These are phyloP conservation scores for Actinomucor elegans DNA, from an alignment of 371 early-diverging fungal species.

Conservation along the genomic window DNA sequence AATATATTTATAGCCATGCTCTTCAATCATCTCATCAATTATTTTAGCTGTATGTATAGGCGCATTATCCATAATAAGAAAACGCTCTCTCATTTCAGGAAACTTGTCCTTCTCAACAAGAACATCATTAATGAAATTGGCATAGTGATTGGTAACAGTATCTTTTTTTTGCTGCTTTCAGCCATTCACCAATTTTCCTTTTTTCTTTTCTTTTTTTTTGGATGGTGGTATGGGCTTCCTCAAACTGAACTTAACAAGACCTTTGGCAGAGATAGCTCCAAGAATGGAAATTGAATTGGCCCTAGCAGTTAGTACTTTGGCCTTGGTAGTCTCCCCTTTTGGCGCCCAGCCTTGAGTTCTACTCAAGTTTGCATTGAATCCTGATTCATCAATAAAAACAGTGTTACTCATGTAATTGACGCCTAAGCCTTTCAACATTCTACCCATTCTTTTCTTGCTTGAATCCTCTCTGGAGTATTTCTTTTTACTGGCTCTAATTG, in stretches of 20 bases:
- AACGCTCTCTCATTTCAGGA: constrained; percentile 22
- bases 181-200: constrained; percentile 18
- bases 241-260: constrained; percentile 11
- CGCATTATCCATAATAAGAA: constrained; percentile 21
- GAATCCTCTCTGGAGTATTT: constrained; percentile 5
- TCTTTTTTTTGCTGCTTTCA: constrained; percentile 15
- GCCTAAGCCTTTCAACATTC: neutral
- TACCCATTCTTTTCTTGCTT: constrained; percentile 10
- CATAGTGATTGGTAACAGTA: constrained; percentile 12
- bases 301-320: neutral
- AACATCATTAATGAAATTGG: constrained; percentile 15
- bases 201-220: constrained; percentile 13
- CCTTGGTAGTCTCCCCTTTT: neutral
- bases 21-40: constrained; percentile 10
- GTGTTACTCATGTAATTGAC: constrained; percentile 11
- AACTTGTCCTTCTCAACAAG: constrained; percentile 19
- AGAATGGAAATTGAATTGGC: constrained; percentile 9
- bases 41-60: constrained; percentile 16
- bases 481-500: constrained; percentile 4
- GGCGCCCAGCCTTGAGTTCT: constrained; percentile 2
- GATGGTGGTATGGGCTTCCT: constrained; percentile 15
- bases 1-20: constrained; percentile 14
- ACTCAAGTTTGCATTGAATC: constrained; percentile 6
- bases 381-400: neutral
- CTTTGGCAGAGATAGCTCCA: constrained; percentile 6